Evolutionary conservation across 495 filamentous ascomycete species (phyloP), one percentile per base, ranked within the genome.

Genomic region (Aspergillus cavernicola): DNA sequence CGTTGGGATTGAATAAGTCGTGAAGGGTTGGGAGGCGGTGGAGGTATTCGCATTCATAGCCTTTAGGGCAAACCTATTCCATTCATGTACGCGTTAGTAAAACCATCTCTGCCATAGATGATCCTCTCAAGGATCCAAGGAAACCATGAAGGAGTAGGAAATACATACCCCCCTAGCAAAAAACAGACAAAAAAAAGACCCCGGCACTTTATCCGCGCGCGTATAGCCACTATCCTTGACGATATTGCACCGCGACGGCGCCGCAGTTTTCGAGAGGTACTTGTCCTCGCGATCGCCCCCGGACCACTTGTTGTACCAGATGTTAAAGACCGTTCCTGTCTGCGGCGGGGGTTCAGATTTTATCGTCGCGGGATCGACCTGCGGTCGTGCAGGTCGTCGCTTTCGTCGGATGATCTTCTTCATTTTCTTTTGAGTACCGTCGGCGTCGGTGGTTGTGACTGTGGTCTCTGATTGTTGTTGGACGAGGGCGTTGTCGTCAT

Each of bases 221-320:
- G 93, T 98, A 64, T 95, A 97, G 12, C 93, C 93, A 9, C 79
- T 82, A 66, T 98, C 93, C 32, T 73, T 79, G 3, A 83, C 82
- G 24, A 97, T 75, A 63, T 90, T 90, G 73, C 91, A 96, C 28
- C 95, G 85, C 4, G 80, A 80, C 26, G 83, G 77, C 0, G 93
- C 92, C 43, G 82, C 80, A 31, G 76, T 77, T 62, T 96, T 86
- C 15, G 85, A 85, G 5, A 88, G 80, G 59, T 93, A 90, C 53
- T 87, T 87, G 74, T 96, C 92, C 60, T 96, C 92, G 36, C 92
- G 85, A 67, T 98, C 92, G 52, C 95, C 92, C 44, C 92, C 93
- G 6, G 82, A 83, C 90, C 90, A 96, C 68, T 95, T 96, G 72
- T 93, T 95, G 67, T 95, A 76, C 88, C 88, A 95, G 55, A 92